Evolutionary conservation across 1,284 basidiomycete species (phyloP), one percentile per base, ranked within the genome.

Genomic region (Cystobasidium sp.): DNA sequence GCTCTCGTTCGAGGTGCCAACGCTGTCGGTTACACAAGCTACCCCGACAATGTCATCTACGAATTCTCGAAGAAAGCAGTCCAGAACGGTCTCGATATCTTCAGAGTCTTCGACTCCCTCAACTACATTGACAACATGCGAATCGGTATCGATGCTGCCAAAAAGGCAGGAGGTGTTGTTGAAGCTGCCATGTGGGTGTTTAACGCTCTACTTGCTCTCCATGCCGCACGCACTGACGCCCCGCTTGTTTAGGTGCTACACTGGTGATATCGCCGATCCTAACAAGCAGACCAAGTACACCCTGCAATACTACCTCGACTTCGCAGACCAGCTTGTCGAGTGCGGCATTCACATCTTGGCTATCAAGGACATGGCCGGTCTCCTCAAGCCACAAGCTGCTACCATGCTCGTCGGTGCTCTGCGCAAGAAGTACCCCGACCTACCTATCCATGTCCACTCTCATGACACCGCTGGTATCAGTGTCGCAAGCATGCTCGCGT

Each of bases 391-490:
- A 47, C 87, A 93, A 80, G 91, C 97, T 61, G 97, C 96, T 16
- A 94, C 86, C 78, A 81, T 97, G 91, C 90, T 99, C 78, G 89
- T 99, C 80, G 90, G 93, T 78, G 90, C 94, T 31, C 94, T 99
- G 83, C 90, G 97, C 83, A 88, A 93, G 85, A 94, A 92, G 80
- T 92, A 98, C 84, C 97, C 97, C 51, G 94, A 98, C 83, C 88
- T 99, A 76, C 94, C 96, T 53, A 99, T 99, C 83, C 97, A 99
- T 83, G 95, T 99, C 56, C 97, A 99, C 86, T 98, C 97, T 52
- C 97, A 99, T 84, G 97, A 99, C 85, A 99, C 97, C 43, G 97
- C 97, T 74, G 97, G 97, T 85, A 99, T 99, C 81, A 93, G 97
- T 59, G 87, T 94, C 58, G 92, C 97, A 22, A 94, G 91, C 81